A percentile compares a stretch with the other conserved stretches of the same genome.
Conservation (phyloP, 352 stramenopile genomes). For the Phytophthora citricola region DNA sequence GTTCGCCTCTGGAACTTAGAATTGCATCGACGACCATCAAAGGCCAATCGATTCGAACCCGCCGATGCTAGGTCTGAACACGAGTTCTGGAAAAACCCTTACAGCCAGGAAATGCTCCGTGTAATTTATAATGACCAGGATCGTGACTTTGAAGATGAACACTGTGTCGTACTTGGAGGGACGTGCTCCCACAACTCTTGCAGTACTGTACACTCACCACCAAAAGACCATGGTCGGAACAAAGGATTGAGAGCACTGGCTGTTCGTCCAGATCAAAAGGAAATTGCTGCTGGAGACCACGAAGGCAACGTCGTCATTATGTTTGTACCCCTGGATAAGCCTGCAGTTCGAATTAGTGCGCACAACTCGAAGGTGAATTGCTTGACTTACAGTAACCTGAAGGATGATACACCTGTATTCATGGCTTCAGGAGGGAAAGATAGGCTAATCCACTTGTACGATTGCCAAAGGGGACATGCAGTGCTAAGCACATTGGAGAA, state of each 20-base stretch:
- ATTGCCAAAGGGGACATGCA: conserved; percentile 47
- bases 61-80: conserved; percentile 13
- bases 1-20: conserved; percentile 89
- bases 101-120: conserved; percentile 76
- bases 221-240: conserved; percentile 37
- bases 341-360: conserved; percentile 47
- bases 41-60: conserved; percentile 37
- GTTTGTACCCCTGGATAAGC: conserved; percentile 45
- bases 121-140: conserved; percentile 69
- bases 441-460: conserved; percentile 83
- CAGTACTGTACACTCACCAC: conserved; percentile 52
- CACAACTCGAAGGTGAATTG: conserved; percentile 84
- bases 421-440: conserved; percentile 85
- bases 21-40: conserved; percentile 51
- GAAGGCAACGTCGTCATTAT: conserved; percentile 70
- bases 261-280: conserved; percentile 62
- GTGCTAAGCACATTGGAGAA: conserved; percentile 72
- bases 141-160: conserved; percentile 50
- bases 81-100: conserved; percentile 67
- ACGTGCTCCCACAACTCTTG: conserved; percentile 55
- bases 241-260: conserved; percentile 56
- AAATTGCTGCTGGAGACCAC: conserved; percentile 76
- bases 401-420: conserved; percentile 26
- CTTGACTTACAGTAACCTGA: conserved; percentile 52
- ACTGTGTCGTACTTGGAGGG: conserved; percentile 55